Conservation (phyloP, 1,139 yeast genomes). For the Debaryomyces udenii region DNA sequence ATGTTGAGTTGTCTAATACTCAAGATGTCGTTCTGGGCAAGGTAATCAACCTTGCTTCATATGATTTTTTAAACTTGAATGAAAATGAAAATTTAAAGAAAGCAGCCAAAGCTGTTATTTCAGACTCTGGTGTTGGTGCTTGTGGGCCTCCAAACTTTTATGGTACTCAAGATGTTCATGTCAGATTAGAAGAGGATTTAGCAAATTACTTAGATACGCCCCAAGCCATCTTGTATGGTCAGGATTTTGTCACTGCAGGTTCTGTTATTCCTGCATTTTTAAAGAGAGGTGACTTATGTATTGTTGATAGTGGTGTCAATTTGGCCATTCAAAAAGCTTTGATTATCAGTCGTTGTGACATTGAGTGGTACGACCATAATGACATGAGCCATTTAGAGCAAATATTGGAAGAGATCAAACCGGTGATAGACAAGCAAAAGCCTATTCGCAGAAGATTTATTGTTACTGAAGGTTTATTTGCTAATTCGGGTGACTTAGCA, state of each 20-base stretch:
- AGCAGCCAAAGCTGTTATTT: slow-evolving; percentile 63
- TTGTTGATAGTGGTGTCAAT: slow-evolving; percentile 81
- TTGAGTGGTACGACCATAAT: slow-evolving; percentile 85
- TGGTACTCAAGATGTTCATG: slow-evolving; percentile 94
- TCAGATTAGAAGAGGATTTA: slow-evolving; percentile 73
- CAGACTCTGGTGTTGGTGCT: slow-evolving; percentile 89
- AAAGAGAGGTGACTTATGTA: slow-evolving; percentile 91
- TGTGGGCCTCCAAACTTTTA: slow-evolving; percentile 99
- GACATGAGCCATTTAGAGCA: slow-evolving; percentile 81
- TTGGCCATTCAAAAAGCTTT: slow-evolving; percentile 87
- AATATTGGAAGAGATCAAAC: slow-evolving; percentile 63
- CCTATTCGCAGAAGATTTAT: slow-evolving; percentile 87
- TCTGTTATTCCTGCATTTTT: slow-evolving; percentile 96
- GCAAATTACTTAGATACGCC: slow-evolving; percentile 78
- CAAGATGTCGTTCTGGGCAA: slow-evolving; percentile 19
- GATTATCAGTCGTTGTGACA: slow-evolving; percentile 81
- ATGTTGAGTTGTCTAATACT: slow-evolving; percentile 31
- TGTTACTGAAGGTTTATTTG: slow-evolving; percentile 87
- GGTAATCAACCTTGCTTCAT: slow-evolving; percentile 64
- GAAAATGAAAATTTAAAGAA: slow-evolving; percentile 47
- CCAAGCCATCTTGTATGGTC: slow-evolving; percentile 84
- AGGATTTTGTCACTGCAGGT: slow-evolving; percentile 88
- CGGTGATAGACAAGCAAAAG: slow-evolving; percentile 63
- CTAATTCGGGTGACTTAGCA: slow-evolving; percentile 80
- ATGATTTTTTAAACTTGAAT: slow-evolving; percentile 65